A percentile compares a stretch with the other conserved stretches of the same genome.
Conservation (phyloP, 2,329 filamentous ascomycete genomes). For the Venturia oleaginea region DNA sequence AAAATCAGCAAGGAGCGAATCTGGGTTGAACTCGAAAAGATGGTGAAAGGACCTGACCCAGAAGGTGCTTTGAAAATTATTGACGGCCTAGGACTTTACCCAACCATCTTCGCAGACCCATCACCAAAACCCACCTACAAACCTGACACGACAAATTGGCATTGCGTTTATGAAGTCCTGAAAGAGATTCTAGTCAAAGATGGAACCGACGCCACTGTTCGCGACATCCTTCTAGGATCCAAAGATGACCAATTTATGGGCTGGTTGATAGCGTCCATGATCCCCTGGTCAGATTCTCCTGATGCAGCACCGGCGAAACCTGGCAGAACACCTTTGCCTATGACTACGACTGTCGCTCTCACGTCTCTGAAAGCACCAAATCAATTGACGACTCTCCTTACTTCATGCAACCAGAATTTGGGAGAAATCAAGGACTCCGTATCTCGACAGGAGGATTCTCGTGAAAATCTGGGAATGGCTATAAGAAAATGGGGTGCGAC, state of each 20-base stretch:
- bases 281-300: slow-evolving; percentile 58
- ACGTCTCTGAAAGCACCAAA: slow-evolving; percentile 76
- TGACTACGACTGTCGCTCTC: slow-evolving; percentile 54
- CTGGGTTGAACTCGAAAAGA: slow-evolving; percentile 81
- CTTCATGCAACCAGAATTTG: slow-evolving; percentile 54
- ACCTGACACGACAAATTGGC: slow-evolving; percentile 55
- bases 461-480: slow-evolving; percentile 63
- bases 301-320: slow-evolving; percentile 28
- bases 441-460: slow-evolving; percentile 37
- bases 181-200: slow-evolving; percentile 18
- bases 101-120: slow-evolving; percentile 65
- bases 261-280: slow-evolving; percentile 67
- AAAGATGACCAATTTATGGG: slow-evolving; percentile 59
- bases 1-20: slow-evolving; percentile 93
- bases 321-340: slow-evolving; percentile 45
- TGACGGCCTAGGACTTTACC: slow-evolving; percentile 57
- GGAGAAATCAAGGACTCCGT: slow-evolving; percentile 47
- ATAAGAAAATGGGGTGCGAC: slow-evolving; percentile 63
- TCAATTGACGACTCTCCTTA: slow-evolving; percentile 60
- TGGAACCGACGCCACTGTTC: slow-evolving; percentile 41
- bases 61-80: slow-evolving; percentile 55
- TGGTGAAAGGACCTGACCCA: slow-evolving; percentile 63
- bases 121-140: slow-evolving; percentile 40
- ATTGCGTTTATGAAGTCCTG: slow-evolving; percentile 43
- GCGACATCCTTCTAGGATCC: slow-evolving; percentile 27